Evolutionary conservation across 805 yeast species (phyloP), one percentile per base, ranked within the genome.

Genomic region (Zygosaccharomyces rouxii): DNA sequence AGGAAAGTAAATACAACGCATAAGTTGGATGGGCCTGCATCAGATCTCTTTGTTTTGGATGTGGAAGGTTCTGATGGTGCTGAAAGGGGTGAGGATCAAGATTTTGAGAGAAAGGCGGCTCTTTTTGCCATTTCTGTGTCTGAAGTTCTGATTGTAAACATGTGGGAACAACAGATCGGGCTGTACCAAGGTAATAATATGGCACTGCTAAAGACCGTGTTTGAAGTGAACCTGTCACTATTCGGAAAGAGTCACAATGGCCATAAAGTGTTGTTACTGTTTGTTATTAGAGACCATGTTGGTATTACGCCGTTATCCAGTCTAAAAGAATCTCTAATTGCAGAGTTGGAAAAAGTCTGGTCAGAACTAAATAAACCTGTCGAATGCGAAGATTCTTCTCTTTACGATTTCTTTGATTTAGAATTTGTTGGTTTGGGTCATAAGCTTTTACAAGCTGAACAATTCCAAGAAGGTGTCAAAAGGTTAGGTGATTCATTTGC

Each of bases 41-140:
- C 57, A 11, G 74, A 80, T 53, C 73, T 89, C 9, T 76, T 88
- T 52, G 95, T 94, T 2, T 78, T 94, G 77, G 99, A 94, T 64
- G 98, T 94, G n/a, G 99, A 94, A 70, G 99, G 99, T 42, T 90
- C 97, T 0, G 99, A 94, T 70, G 98, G 99, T 42, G 78, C 97
- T 51, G 99, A 94, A 69, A 79, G 97, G 48, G 98, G 98, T 22
- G 99, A 94, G 60, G 98, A 94, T 68, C 97, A 94, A 68, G 99
- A 94, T 69, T 94, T 94, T 67, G 99, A 94, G 69, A 79, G 99
- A 49, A 94, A 94, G 58, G 90, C 97, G 1, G 98, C 98, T 0
- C 71, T 94, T 38, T 94, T 94, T 72, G 98, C 99, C 0, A 73
- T 94, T 52, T 80, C 97, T 9, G 90, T 97, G 0, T 82, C 94